phyloP scores from a whole-genome alignment of 2,329 filamentous ascomycete genomes.

The Ophiosphaerella korrae region DNA sequence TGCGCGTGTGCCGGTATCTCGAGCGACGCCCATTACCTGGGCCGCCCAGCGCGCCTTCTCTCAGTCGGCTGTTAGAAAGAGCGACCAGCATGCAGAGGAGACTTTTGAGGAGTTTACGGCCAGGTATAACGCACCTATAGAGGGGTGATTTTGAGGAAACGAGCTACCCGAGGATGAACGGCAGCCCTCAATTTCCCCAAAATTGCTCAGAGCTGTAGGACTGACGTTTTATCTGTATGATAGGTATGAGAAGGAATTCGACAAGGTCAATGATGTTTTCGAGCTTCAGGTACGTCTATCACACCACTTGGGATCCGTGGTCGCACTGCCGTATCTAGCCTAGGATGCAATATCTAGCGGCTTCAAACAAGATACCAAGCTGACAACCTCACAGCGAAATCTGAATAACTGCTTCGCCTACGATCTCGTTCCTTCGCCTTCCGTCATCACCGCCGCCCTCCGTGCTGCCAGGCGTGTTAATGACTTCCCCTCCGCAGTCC shows the following conservation, averaged over 20 bases:
- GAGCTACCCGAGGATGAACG: conserved; percentile 16
- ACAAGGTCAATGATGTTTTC: conserved; percentile 96
- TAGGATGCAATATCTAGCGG: conserved; percentile 7
- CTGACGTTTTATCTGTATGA: conserved; percentile 34
- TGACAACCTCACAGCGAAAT: conserved; percentile 68
- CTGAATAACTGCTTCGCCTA: conserved; percentile 99
- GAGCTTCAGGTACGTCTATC: conserved; percentile 85
- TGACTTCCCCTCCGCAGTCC: conserved; percentile 97
- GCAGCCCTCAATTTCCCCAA: conserved; percentile 36
- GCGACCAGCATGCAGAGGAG: conserved; percentile 80
- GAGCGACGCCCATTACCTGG: conserved; percentile 40
- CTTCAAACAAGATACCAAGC: conserved; percentile 6
- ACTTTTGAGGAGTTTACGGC: conserved; percentile 98
- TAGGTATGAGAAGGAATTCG: conserved; percentile 99
- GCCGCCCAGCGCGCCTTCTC: conserved; percentile 53
- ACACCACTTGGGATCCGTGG: conserved; percentile 9
- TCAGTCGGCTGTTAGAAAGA: conserved; percentile 53
- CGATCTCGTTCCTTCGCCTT: conserved; percentile 95
- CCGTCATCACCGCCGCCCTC: conserved; percentile 88
- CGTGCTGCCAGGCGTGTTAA: conserved; percentile 95
- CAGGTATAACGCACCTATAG: conserved; percentile 67
- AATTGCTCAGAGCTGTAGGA: conserved; percentile 21
- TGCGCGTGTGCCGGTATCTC: conserved; percentile 42
- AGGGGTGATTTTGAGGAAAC: conserved; percentile 20
- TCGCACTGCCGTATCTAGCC: conserved; percentile 18